Evolutionary conservation across 192 early-diverging fungal species (phyloP), one percentile per base, ranked within the genome.

Genomic region (Chytriomyces sp.): DNA sequence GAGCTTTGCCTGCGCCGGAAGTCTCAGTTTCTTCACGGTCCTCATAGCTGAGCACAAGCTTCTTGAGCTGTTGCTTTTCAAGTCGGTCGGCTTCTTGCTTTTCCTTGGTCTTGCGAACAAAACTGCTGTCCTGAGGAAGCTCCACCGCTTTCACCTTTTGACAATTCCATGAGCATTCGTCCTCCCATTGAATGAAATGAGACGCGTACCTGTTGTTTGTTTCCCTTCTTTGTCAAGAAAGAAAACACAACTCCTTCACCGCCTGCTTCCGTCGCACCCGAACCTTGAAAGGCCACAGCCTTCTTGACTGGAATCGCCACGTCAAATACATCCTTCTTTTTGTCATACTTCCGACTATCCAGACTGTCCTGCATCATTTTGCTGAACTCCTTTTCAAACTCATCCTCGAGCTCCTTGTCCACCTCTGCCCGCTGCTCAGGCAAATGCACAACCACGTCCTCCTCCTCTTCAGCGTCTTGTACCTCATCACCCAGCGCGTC

Each of bases 41-140:
- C 72, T 98, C 94, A 57, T 96, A 98, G 73, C 87, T 91, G 30
- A 99, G 82, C 8, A 99, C 98, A 33, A 98, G 77, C 70, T 90
- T 82, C 78, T 99, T 99, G 75, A 99, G 82, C 44, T 93, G 91
- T 61, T 87, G 87, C 64, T 93, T 91, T 77, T 98, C 96, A 60
- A 92, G 91, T 55, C 91, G 85, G 30, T 93, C 92, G 19, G 91
- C 90, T 78, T 95, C 91, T 74, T 94, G 92, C 72, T 96, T 94
- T 39, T 84, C 86, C 17, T 90, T 81, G 6, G 95, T 91, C 62
- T 84, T 93, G 57, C 89, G 80, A 0, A 92, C 98, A 73, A 99
- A 89, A 22, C 84, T 80, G 66, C 91, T 95, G 78, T 93, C 86
- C 19, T 88, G 80, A 2, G 94, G 94, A 0, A 96, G 79, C 52